Evolutionary conservation across 2,329 filamentous ascomycete species (phyloP).

Genomic region (Botrytis byssoidea): DNA sequence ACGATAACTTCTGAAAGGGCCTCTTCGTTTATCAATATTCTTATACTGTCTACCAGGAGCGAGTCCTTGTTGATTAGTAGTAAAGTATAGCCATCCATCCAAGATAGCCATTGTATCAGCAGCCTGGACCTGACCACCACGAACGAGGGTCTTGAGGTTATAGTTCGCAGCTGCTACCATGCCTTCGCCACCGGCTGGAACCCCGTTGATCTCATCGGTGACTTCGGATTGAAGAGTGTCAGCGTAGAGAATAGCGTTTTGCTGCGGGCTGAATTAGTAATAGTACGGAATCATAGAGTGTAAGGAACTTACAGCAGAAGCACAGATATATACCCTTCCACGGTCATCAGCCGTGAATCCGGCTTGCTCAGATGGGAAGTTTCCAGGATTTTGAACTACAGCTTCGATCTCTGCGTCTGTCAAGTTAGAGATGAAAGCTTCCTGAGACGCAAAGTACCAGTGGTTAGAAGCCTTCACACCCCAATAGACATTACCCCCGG

Average conservation of each 20-base stretch:
- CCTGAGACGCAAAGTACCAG: constrained; percentile 4
- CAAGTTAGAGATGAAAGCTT: constrained; percentile 4
- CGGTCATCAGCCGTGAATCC: constrained; percentile 3
- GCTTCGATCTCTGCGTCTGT: constrained; percentile 3
- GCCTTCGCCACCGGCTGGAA: neutral
- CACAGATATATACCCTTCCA: constrained; percentile 11
- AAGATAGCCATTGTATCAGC: constrained; percentile 13
- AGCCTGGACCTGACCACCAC: neutral
- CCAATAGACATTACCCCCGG: neutral
- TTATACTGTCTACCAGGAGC: constrained; percentile 12
- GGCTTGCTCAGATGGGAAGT: constrained; percentile 1
- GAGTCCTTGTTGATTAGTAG: constrained; percentile 8
- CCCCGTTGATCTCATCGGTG: neutral
- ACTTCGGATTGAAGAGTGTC: constrained; percentile 6
- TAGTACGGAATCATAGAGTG: no score
- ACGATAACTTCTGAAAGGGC: neutral
- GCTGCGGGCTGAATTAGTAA: neutral
- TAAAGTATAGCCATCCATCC: constrained; percentile 10
- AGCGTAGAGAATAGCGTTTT: constrained; percentile 7
- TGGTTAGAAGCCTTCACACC: constrained; percentile 9
- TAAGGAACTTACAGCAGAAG: neutral
- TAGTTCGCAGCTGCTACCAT: neutral
- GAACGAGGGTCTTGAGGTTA: neutral
- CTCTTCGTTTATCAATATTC: constrained; percentile 5
- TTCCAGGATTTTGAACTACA: constrained; percentile 2